A percentile compares a stretch with the other conserved stretches of the same genome.
Evolutionary conservation across 805 yeast species (phyloP).

Genomic region (Yarrowia bubula): DNA sequence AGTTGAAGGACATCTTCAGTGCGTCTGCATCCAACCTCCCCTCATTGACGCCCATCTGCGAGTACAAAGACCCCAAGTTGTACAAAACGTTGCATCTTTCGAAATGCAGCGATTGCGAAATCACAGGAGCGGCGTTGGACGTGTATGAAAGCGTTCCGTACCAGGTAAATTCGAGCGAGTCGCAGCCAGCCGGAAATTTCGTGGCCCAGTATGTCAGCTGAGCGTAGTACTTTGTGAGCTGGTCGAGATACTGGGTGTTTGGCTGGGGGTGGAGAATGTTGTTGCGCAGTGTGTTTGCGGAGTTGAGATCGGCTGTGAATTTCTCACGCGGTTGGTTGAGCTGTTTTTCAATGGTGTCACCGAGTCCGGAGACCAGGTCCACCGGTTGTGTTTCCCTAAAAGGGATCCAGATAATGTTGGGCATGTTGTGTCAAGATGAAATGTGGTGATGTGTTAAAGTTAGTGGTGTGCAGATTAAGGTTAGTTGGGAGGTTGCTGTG

Average conservation of each 20-base stretch:
- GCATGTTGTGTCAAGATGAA: neutral
- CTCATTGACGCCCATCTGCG: slow-evolving; percentile 53
- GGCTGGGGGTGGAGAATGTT: neutral
- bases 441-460: neutral
- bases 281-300: slow-evolving; percentile 28
- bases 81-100: slow-evolving; percentile 65
- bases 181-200: slow-evolving; percentile 62
- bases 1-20: slow-evolving; percentile 58
- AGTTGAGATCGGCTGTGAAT: slow-evolving; percentile 41
- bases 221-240: slow-evolving; percentile 32
- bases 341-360: slow-evolving; percentile 49
- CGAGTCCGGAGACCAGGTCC: slow-evolving; percentile 44
- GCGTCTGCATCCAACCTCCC: slow-evolving; percentile 49
- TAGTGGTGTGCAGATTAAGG: neutral
- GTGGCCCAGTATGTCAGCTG: slow-evolving; percentile 30
- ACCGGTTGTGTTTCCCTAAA: slow-evolving; percentile 47
- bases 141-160: slow-evolving; percentile 58
- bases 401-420: slow-evolving; percentile 52
- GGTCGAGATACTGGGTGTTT: neutral
- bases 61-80: slow-evolving; percentile 65
- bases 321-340: slow-evolving; percentile 46
- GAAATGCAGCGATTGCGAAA: slow-evolving; percentile 49
- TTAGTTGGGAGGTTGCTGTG: neutral
- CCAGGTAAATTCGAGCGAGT: slow-evolving; percentile 61
- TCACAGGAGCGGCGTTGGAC: slow-evolving; percentile 50